A percentile compares a stretch with the other conserved stretches of the same genome.
These are phyloP conservation scores for Trichoderma asperellum DNA, from an alignment of 2,329 filamentous ascomycete genomes.

Conservation along the genomic window DNA sequence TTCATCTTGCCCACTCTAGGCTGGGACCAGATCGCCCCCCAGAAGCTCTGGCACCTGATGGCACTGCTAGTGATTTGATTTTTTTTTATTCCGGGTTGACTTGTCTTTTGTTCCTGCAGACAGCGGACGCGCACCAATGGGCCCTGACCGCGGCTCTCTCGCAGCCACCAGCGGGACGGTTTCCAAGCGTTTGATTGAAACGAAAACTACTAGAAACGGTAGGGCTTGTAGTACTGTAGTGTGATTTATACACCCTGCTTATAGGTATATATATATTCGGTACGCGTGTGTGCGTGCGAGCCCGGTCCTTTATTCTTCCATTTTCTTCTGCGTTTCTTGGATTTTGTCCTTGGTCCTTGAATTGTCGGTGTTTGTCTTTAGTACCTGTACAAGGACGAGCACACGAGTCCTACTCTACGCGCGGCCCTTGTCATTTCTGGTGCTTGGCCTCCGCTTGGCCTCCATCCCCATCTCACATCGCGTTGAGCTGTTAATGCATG, in stretches of 20 bases:
- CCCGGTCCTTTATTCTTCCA: neutral
- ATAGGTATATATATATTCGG: too few species aligned
- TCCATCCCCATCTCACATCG: neutral
- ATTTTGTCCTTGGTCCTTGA: neutral
- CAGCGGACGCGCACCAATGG: constrained; percentile 23
- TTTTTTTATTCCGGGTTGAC: neutral
- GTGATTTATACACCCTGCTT: too few species aligned
- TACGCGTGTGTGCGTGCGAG: neutral
- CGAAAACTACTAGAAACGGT: neutral
- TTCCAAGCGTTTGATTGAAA: neutral
- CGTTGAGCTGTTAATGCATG: constrained; percentile 18
- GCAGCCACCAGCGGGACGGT: neutral
- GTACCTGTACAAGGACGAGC: neutral
- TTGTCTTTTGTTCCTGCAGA: constrained; percentile 25
- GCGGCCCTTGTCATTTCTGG: neutral
- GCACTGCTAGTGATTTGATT: neutral
- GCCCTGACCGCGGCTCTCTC: constrained; percentile 19
- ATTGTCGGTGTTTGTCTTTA: neutral
- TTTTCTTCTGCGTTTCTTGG: neutral
- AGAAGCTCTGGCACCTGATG: neutral
- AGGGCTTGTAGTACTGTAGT: neutral
- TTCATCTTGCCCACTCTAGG: constrained; percentile 22
- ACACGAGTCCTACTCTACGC: neutral
- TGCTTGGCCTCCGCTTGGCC: neutral
- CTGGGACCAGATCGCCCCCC: constrained; percentile 15